Conservation (phyloP, 805 yeast genomes). For the Kodamaea sagamina region DNA sequence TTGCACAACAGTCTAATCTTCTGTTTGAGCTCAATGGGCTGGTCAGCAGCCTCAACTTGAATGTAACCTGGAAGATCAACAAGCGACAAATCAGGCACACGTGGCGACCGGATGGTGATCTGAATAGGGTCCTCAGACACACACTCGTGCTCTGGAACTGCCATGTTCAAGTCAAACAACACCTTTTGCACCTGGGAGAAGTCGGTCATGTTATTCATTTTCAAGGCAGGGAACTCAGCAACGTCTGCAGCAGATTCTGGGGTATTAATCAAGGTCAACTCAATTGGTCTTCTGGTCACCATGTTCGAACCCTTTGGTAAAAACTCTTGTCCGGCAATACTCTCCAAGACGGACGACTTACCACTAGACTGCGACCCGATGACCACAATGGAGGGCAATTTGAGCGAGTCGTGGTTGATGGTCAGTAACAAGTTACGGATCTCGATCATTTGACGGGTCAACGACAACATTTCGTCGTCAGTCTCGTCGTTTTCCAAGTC, state of each 20-base stretch:
- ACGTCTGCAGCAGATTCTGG: slow-evolving; percentile 78
- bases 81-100: slow-evolving; percentile 84
- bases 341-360: slow-evolving; percentile 91
- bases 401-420: slow-evolving; percentile 76
- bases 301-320: slow-evolving; percentile 96
- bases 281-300: slow-evolving; percentile 98
- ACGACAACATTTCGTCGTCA: slow-evolving; percentile 78
- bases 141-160: slow-evolving; percentile 84
- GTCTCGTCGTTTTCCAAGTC: slow-evolving; percentile 53
- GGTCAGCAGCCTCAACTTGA: slow-evolving; percentile 95
- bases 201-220: slow-evolving; percentile 79
- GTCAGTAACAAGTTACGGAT: slow-evolving; percentile 76
- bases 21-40: slow-evolving; percentile 78
- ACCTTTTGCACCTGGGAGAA: slow-evolving; percentile 86
- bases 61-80: slow-evolving; percentile 98
- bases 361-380: slow-evolving; percentile 98
- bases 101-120: slow-evolving; percentile 84
- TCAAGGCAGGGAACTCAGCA: slow-evolving; percentile 92
- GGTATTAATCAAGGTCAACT: slow-evolving; percentile 85
- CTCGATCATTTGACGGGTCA: slow-evolving; percentile 97
- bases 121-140: slow-evolving; percentile 94
- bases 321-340: slow-evolving; percentile 97
- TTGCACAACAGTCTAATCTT: slow-evolving; percentile 81
- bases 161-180: slow-evolving; percentile 85
- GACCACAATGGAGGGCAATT: slow-evolving; percentile 92